phyloP scores from a whole-genome alignment of 2,329 filamentous ascomycete species.

The Neonectria faginata region DNA sequence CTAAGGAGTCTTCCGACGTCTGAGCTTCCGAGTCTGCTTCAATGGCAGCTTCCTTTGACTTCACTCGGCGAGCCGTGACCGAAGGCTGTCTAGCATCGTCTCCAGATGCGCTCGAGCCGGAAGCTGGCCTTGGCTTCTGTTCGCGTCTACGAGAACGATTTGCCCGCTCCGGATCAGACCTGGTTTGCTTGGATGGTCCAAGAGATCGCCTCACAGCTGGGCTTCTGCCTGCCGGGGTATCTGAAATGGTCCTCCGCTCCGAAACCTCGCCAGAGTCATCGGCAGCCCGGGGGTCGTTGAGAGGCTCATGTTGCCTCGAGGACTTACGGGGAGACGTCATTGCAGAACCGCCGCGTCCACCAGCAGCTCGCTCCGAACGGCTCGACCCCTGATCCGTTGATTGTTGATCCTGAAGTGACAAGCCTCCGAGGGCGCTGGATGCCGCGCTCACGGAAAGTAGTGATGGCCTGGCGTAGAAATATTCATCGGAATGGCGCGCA shows the following conservation, averaged over 20 bases:
- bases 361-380: slow-evolving; percentile 33
- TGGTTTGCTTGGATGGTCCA: slow-evolving; percentile 30
- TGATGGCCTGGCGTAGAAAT: slow-evolving; percentile 54
- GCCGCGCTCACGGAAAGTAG: slow-evolving; percentile 67
- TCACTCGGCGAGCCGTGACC: slow-evolving; percentile 44
- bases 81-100: slow-evolving; percentile 38
- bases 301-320: slow-evolving; percentile 31
- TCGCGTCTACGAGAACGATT: slow-evolving; percentile 40
- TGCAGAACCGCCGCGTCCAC: slow-evolving; percentile 25
- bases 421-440: slow-evolving; percentile 63
- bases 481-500: slow-evolving; percentile 56
- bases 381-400: slow-evolving; percentile 33
- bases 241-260: slow-evolving; percentile 37
- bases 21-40: slow-evolving; percentile 61
- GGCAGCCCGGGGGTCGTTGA: slow-evolving; percentile 30
- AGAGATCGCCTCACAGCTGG: slow-evolving; percentile 32
- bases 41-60: slow-evolving; percentile 49
- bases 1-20: slow-evolving; percentile 58
- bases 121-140: slow-evolving; percentile 34
- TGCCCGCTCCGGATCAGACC: slow-evolving; percentile 29
- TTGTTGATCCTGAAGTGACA: slow-evolving; percentile 42
- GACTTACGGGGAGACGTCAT: slow-evolving; percentile 32
- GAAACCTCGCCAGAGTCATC: slow-evolving; percentile 40
- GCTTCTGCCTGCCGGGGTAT: slow-evolving; percentile 31
- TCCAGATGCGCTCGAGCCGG: slow-evolving; percentile 45